Percentiles rank a stretch among this genome's conserved stretches.
These are phyloP conservation scores for Citrus cavaleriei DNA, from an alignment of 345 rosid species.

Conservation along the genomic window DNA sequence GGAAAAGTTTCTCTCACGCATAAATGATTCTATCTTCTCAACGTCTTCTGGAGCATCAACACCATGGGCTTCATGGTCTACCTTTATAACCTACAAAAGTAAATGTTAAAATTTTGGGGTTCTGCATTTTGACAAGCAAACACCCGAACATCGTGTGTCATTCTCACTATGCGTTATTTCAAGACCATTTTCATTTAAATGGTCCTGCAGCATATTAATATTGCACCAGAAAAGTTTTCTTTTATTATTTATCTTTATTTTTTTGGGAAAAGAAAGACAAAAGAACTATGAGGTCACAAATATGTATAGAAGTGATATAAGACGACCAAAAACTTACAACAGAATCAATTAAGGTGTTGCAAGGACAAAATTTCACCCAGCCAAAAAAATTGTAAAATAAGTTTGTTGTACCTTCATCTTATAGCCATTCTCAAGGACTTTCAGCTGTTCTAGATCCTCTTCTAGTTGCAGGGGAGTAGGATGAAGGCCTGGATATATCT, in stretches of 20 bases:
- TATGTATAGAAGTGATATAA: no score
- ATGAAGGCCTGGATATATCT: slow-evolving; percentile 73
- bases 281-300: no score
- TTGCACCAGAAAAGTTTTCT: neutral
- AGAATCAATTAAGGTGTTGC: neutral
- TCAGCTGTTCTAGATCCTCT: slow-evolving; percentile 97
- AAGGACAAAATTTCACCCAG: neutral
- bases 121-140: neutral
- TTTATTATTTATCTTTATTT: no score
- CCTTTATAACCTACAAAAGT: slow-evolving; percentile 73
- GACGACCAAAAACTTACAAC: neutral
- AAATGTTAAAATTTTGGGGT: neutral
- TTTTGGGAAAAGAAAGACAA: no score
- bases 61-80: slow-evolving; percentile 90
- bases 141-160: neutral
- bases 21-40: slow-evolving; percentile 72
- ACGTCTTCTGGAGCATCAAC: slow-evolving; percentile 83
- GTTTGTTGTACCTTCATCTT: slow-evolving; percentile 75
- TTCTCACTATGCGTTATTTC: neutral
- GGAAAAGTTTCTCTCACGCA: slow-evolving; percentile 66
- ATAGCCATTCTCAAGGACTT: slow-evolving; percentile 95
- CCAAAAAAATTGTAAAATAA: neutral
- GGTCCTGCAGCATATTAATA: neutral
- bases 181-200: neutral
- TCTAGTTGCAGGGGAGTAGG: slow-evolving; percentile 89